A percentile compares a stretch with the other conserved stretches of the same genome.
Evolutionary conservation across 495 filamentous ascomycete species (phyloP).

Genomic region (Neurospora terricola): DNA sequence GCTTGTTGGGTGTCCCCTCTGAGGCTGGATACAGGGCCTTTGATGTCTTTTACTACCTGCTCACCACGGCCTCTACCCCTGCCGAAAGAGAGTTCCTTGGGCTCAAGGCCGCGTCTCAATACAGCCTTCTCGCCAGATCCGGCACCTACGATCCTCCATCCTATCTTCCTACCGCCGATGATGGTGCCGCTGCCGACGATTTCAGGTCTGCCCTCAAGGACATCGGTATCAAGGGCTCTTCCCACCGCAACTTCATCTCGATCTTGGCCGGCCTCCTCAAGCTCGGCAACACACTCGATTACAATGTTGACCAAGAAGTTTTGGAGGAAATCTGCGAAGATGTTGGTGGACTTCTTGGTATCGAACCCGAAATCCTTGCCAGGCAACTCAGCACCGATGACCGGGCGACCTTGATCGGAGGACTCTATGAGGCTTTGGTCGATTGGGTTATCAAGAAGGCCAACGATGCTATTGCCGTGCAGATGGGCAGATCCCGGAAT

Average conservation of each 20-base stretch:
- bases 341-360: slow-evolving; percentile 70
- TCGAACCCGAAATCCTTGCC: slow-evolving; percentile 77
- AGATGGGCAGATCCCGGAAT: slow-evolving; percentile 52
- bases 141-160: slow-evolving; percentile 79
- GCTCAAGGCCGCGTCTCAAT: slow-evolving; percentile 67
- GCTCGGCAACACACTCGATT: slow-evolving; percentile 80
- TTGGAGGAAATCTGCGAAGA: slow-evolving; percentile 85
- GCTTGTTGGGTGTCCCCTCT: slow-evolving; percentile 69
- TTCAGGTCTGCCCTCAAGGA: slow-evolving; percentile 73
- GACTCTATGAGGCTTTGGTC: slow-evolving; percentile 87
- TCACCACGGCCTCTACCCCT: slow-evolving; percentile 79
- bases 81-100: slow-evolving; percentile 89
- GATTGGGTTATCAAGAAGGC: slow-evolving; percentile 88
- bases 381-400: slow-evolving; percentile 74
- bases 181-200: slow-evolving; percentile 87
- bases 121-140: slow-evolving; percentile 69
- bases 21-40: slow-evolving; percentile 87
- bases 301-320: slow-evolving; percentile 74
- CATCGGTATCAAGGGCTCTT: slow-evolving; percentile 82
- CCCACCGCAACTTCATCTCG: slow-evolving; percentile 70
- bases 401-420: slow-evolving; percentile 68
- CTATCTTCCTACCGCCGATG: slow-evolving; percentile 88
- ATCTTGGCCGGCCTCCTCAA: slow-evolving; percentile 80
- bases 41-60: slow-evolving; percentile 94
- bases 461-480: slow-evolving; percentile 74